A percentile compares a stretch with the other conserved stretches of the same genome.
phyloP scores from a whole-genome alignment of 768 basidiomycete genomes.

The Serendipita sp. region DNA sequence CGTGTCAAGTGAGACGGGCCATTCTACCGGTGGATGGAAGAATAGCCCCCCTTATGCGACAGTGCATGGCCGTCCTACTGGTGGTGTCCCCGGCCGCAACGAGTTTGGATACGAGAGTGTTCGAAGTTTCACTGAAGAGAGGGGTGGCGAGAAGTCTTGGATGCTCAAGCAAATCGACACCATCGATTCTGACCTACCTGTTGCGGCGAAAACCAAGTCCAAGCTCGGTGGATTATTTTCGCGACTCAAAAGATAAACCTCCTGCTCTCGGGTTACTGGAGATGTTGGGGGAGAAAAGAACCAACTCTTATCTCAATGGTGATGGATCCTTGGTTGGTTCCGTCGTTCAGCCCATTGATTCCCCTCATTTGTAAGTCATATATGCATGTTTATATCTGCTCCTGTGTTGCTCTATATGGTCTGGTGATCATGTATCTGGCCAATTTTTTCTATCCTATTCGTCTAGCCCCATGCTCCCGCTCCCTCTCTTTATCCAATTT shows the following conservation, averaged over 20 bases:
- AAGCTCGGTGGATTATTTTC: background rate
- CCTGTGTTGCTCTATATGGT: no score
- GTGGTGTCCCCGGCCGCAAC: background rate
- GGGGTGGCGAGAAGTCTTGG: background rate
- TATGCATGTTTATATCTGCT: no score
- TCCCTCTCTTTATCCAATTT: no score
- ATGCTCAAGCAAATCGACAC: background rate
- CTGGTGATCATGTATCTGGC: no score
- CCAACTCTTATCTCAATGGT: no score
- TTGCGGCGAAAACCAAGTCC: background rate
- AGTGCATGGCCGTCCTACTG: background rate
- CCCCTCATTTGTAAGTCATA: no score
- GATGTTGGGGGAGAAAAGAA: no score
- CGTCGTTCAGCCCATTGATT: no score
- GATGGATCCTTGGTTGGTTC: no score
- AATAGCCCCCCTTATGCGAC: background rate
- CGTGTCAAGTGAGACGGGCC: background rate
- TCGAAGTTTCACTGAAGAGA: background rate
- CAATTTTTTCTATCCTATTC: no score
- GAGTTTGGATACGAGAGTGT: constrained; percentile 1
- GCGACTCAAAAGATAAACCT: background rate
- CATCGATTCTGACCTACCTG: background rate
- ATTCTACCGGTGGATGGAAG: no score
- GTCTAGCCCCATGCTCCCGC: no score
- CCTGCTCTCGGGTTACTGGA: background rate